phyloP scores from a whole-genome alignment of 768 basidiomycete species.

The Collybia mongolica region DNA sequence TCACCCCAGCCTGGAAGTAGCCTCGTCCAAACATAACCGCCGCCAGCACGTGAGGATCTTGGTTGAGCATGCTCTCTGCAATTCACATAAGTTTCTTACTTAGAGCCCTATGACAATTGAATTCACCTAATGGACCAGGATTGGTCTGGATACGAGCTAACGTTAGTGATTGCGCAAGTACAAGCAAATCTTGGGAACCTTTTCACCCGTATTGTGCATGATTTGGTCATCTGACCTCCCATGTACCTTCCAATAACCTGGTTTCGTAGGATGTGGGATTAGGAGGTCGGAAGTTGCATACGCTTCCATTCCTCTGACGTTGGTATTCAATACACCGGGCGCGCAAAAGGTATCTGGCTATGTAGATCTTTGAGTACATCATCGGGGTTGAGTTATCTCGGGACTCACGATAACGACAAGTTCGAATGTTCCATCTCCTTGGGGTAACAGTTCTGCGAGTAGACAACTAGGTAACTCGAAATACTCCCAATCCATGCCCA shows the following conservation, averaged over 20 bases:
- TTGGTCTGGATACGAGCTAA: background rate
- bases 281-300: slow-evolving; percentile 45
- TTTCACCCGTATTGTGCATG: slow-evolving; percentile 29
- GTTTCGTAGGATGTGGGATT: slow-evolving; percentile 38
- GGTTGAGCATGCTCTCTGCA: background rate
- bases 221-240: slow-evolving; percentile 31
- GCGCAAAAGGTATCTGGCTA: too few species aligned
- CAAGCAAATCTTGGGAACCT: slow-evolving; percentile 12
- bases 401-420: slow-evolving; percentile 28
- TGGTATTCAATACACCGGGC: slow-evolving; percentile 7
- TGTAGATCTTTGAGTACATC: slow-evolving; percentile 18
- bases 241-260: slow-evolving; percentile 42
- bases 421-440: slow-evolving; percentile 28
- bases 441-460: slow-evolving; percentile 22
- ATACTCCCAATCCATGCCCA: slow-evolving; percentile 14
- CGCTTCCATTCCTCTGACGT: slow-evolving; percentile 31
- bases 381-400: slow-evolving; percentile 23
- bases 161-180: slow-evolving; percentile 22
- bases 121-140: too few species aligned
- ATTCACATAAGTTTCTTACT: slow-evolving; percentile 20
- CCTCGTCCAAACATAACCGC: slow-evolving; percentile 39
- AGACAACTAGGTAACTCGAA: slow-evolving; percentile 8
- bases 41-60: slow-evolving; percentile 21
- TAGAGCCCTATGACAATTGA: too few species aligned
- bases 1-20: slow-evolving; percentile 27